Evolutionary conservation across 129 eudicot genomes (phyloP), one percentile per base, ranked within the genome.

Genomic region (Centella asiatica): DNA sequence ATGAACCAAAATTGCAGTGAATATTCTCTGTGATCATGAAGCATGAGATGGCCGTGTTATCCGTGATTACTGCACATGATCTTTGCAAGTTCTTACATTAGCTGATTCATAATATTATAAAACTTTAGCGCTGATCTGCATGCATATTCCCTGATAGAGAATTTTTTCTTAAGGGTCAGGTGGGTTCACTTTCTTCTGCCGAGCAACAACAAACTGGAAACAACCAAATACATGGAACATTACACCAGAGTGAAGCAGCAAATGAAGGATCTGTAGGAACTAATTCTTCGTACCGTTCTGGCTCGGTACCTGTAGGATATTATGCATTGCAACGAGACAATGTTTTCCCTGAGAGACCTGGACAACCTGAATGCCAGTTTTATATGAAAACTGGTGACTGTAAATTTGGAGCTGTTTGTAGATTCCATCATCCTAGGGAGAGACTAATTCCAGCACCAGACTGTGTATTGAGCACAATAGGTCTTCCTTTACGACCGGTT

Each of bases 381-480:
- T 92, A 92, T 71, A 80, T 92, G 85, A 92, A 92, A 73, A 92
- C 99, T n/a, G 99, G 99, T 60, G 99, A 92, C 80, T 92, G 99
- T 70, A 92, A 92, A 66, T 92, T 87, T 74, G 99, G 99, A 72
- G 90, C 95, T 32, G 95, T 87, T 59, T 92, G 99, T 57, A 81
- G 88, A 63, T 92, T 87, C 73, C 99, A 92, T 72, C 99, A 92
- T 68, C 99, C 99, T 3, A 80, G 85, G 61, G 96, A 92, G 74
- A 84, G 96, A 64, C 70, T 76, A 32, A 62, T 85, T 78, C 96
- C 96, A 20, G 62, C 77, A 58, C 99, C 99, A 6, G 96, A 92
- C 72, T 92, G 99, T 72, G 67, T 65, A 62, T 59, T 92, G 80
- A 92, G 99, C 77, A 83, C 88, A 19, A 75, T 92, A 22, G 99